Base-by-base conservation (phyloP, 2,329 filamentous ascomycete species). In the Capronia epimyces region DNA sequence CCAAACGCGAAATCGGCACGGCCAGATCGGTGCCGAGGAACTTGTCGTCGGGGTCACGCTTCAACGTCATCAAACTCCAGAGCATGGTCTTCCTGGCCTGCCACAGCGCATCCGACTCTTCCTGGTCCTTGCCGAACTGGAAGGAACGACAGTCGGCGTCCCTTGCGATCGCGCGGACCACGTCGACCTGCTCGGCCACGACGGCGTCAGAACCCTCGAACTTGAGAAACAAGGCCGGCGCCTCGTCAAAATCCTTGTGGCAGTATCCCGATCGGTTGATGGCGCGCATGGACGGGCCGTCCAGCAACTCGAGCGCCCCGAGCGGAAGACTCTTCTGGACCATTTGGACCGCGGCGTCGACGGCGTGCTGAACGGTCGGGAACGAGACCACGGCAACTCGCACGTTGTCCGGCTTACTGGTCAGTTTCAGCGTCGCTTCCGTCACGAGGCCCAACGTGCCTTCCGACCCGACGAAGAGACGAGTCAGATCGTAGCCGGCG, bases 21-120 rank as follows among this genome's bases (percentile, higher is more conserved):
- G 88, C 88, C 6, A 93, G 87, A 63, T 94, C 88, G 1, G 86
- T 87, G 0, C 87, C 91, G 87, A 87, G 93, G 3, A 91, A 83
- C 31, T 34, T 34, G 47, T 79, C 80, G 57, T 89, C 27, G 65
- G 78, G 70, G 68, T 79, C 71, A 69, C 79, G 63, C 49, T 67
- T 69, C 62, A 83, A 74, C 0, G 85, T 80, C 74, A 88, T 83
- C 49, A 86, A 83, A 62, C 80, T 85, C 87, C 87, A 93, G 25
- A 93, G 75, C 1, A 87, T 86, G 68, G 89, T 85, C 70, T 93
- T 93, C 40, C 88, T 73, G 15, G 88, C 88, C 61, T 81, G 84
- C 88, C 88, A 94, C 22, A 93, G 75, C 68, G 90, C 86, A 4
- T 77, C 73, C 67, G 83, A 82, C 72, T 94, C 88, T 21, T 82